Conservation (phyloP, 352 stramenopile genomes). For the Pythium coloratum region DNA sequence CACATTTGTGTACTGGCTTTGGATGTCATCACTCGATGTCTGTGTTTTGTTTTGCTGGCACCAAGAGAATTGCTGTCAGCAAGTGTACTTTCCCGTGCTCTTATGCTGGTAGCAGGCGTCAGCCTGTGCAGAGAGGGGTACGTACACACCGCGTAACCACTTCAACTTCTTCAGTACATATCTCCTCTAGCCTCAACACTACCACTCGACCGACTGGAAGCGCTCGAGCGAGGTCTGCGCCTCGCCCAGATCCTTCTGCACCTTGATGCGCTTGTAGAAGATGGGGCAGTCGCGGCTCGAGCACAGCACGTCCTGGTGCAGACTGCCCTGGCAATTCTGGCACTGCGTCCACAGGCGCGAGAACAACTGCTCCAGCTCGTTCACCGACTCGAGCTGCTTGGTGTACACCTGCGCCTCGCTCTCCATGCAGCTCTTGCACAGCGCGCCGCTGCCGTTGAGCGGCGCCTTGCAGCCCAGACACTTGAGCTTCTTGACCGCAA, state of each 20-base stretch:
- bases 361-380: conserved; percentile 95
- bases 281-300: conserved; percentile 98
- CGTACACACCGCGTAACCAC: not conserved
- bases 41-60: no score
- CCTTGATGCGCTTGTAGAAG: conserved; percentile 99
- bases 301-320: conserved; percentile 96
- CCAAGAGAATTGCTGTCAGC: no score
- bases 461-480: conserved; percentile 98
- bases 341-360: conserved; percentile 97
- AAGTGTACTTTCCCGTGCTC: no score
- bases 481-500: conserved; percentile 97
- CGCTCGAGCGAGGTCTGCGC: conserved; percentile 93
- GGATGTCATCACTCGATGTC: no score
- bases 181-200: conserved; percentile 17
- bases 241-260: conserved; percentile 97
- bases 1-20: no score
- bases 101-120: no score
- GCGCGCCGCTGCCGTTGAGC: conserved; percentile 80
- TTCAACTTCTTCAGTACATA: conserved; percentile 5
- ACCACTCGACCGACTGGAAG: conserved; percentile 90
- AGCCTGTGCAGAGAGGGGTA: not conserved
- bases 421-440: conserved; percentile 95
- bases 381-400: conserved; percentile 92
- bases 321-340: conserved; percentile 97
- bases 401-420: conserved; percentile 95